Evolutionary conservation across 2,329 filamentous ascomycete species (phyloP), one percentile per base, ranked within the genome.

Genomic region (Metarhizium rileyi): DNA sequence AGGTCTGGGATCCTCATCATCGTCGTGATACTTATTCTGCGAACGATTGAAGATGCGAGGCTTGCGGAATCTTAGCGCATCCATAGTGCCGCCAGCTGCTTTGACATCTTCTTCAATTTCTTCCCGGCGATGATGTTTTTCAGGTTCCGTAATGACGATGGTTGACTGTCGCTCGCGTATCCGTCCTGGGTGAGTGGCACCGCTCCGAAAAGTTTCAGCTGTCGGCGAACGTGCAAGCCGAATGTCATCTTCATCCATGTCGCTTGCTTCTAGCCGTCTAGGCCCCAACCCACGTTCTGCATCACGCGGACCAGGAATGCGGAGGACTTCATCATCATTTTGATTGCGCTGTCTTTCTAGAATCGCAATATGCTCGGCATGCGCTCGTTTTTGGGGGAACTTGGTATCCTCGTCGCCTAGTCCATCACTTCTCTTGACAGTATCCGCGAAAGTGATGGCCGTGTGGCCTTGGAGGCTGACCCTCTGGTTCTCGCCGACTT

Each of bases 301-400:
- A 61, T 97, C 93, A 58, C 90, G 77, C 1, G 93, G 93, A 20
- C 90, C 90, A 0, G 93, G 93, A 58, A 98, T 97, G 38, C 89
- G 84, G 41, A 97, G 70, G 0, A 90, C 81, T 30, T 83, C 82
- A 42, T 81, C 82, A 42, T 81, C 84, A 50, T 86, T 83, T 53
- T 82, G 81, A 50, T 87, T 84, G 35, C 90, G 80, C 64, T 96
- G 91, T 28, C 86, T 84, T 64, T 95, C 82, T 14, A 96, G 66
- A 59, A 97, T 93, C 5, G 86, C 86, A 60, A 96, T 94, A 61
- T 95, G 88, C 53, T 90, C 85, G 49, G 89, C 86, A 42, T 86
- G 75, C 30, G 76, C 73, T 33, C 61, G 58, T 1, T 78, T 78
- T 9, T 84, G 70, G 46, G 68, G 69, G 22, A 73, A 56, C 48